A percentile compares a stretch with the other conserved stretches of the same genome.
Conservation (phyloP, 2,329 filamentous ascomycete genomes). For the Botrytis fragariae region DNA sequence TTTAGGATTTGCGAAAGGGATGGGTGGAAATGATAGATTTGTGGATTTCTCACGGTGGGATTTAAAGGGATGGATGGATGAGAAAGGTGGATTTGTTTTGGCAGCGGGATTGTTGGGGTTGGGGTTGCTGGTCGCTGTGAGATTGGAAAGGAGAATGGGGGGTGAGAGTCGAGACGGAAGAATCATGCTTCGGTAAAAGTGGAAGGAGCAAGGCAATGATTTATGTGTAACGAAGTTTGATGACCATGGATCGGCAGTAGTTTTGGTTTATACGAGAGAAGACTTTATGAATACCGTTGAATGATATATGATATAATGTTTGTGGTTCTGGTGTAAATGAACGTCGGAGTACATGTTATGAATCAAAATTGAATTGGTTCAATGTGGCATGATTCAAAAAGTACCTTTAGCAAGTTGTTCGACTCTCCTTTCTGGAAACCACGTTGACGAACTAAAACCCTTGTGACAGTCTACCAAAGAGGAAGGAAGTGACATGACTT, state of each 20-base stretch:
- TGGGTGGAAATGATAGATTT: not conserved
- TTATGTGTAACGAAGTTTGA: not conserved
- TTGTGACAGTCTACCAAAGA: too few species aligned
- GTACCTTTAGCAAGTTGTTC: not conserved
- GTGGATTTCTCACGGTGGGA: not conserved
- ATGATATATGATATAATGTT: constrained; percentile 36
- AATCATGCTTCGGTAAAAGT: not conserved
- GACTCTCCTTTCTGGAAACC: too few species aligned
- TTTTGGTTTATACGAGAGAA: not conserved
- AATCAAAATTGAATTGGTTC: not conserved
- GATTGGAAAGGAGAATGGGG: not conserved
- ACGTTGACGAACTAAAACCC: not conserved
- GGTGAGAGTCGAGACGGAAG: not conserved
- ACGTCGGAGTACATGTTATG: too few species aligned
- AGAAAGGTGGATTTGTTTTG: not conserved
- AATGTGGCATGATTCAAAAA: not conserved
- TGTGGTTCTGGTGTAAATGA: not conserved
- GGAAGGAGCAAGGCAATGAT: not conserved
- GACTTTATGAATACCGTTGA: not conserved
- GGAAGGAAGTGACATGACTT: not conserved
- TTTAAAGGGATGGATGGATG: not conserved
- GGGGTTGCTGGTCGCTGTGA: not conserved
- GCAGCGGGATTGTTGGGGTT: not conserved
- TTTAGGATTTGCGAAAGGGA: not conserved
- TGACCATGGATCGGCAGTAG: not conserved